These are phyloP conservation scores for Trypanosoma melophagium DNA, from an alignment of 208 protist species.

Conservation along the genomic window DNA sequence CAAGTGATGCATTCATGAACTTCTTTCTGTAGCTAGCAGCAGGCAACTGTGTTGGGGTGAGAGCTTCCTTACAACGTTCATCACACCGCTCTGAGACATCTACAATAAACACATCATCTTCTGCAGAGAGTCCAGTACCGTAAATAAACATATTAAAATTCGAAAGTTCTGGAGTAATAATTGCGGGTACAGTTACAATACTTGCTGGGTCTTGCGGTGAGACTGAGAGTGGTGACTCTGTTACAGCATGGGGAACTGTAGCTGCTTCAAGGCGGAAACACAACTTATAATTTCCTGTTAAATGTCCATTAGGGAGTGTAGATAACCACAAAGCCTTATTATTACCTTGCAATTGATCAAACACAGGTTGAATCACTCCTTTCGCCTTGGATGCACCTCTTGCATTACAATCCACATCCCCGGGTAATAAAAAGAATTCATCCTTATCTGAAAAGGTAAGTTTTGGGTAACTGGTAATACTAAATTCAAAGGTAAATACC, in stretches of 20 bases:
- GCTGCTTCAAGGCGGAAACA: slow-evolving; percentile 73
- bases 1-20: slow-evolving; percentile 44
- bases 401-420: slow-evolving; percentile 2
- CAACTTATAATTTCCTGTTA: slow-evolving; percentile 38
- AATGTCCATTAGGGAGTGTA: slow-evolving; percentile 43
- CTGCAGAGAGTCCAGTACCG: slow-evolving; percentile 42
- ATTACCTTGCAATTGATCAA: background rate
- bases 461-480: slow-evolving; percentile 45
- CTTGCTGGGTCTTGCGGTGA: slow-evolving; percentile 47
- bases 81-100: slow-evolving; percentile 43
- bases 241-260: slow-evolving; percentile 44
- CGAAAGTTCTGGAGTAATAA: slow-evolving; percentile 49
- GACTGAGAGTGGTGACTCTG: slow-evolving; percentile 20
- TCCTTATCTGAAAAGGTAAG: slow-evolving; percentile 52
- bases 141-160: slow-evolving; percentile 49
- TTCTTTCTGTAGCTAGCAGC: slow-evolving; percentile 37
- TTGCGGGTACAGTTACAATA: slow-evolving; percentile 44
- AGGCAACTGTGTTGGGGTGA: slow-evolving; percentile 51
- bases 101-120: slow-evolving; percentile 72
- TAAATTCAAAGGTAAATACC: slow-evolving; percentile 56
- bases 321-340: slow-evolving; percentile 41
- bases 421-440: slow-evolving; percentile 55
- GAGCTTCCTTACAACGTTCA: slow-evolving; percentile 59
- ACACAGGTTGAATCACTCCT: slow-evolving; percentile 9
- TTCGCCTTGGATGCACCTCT: background rate